Conservation (phyloP, 257 asterid species). For the Coffea eugenioides region DNA sequence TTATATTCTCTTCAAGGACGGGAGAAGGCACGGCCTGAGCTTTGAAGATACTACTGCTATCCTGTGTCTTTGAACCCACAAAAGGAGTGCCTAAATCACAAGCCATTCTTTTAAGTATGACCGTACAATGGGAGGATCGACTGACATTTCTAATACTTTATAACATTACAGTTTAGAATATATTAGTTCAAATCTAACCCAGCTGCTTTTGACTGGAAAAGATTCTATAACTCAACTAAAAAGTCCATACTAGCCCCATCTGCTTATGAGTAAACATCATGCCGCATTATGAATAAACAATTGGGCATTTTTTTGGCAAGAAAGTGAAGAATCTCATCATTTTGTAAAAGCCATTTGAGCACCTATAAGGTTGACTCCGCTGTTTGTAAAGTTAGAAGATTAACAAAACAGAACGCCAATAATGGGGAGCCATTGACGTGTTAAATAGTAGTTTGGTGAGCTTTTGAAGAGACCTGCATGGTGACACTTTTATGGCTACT, state of each 20-base stretch:
- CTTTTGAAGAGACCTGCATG: background rate
- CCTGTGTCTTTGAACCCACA: conserved; percentile 8
- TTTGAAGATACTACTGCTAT: conserved; percentile 21
- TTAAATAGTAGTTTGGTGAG: background rate
- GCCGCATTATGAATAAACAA: background rate
- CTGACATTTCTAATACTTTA: conserved; percentile 17
- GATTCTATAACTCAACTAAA: conserved; percentile 25
- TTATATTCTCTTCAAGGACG: background rate
- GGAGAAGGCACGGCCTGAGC: conserved; percentile 24
- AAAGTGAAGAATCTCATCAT: conserved; percentile 13
- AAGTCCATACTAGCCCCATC: conserved; percentile 21
- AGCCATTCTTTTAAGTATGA: background rate
- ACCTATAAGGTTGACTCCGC: conserved; percentile 1
- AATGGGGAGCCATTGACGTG: conserved; percentile 3
- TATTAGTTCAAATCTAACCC: conserved; percentile 22
- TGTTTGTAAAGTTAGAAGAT: background rate
- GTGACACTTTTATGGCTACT: background rate
- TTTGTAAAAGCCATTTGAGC: background rate
- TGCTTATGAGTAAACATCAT: background rate
- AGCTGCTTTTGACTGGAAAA: conserved; percentile 52
- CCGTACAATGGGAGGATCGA: conserved; percentile 17
- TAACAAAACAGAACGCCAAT: conserved; percentile 5
- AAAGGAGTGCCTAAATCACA: conserved; percentile 22
- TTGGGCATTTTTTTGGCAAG: background rate
- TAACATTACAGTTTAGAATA: conserved; percentile 9